A percentile compares a stretch with the other conserved stretches of the same genome.
Evolutionary conservation across 73 alveolate species (phyloP).

Genomic region (Paramecium tetraurelia): DNA sequence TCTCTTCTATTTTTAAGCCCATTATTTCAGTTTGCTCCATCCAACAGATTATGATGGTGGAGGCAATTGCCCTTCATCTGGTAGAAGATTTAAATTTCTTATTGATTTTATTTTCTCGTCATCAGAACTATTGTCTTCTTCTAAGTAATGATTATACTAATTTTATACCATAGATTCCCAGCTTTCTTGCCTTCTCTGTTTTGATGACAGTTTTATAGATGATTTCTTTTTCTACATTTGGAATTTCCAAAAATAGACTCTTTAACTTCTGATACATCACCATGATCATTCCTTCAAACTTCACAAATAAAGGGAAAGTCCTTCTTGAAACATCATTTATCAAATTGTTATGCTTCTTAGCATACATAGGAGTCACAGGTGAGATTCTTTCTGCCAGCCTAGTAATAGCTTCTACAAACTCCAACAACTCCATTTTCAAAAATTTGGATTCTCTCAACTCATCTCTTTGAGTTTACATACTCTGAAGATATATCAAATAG

Average conservation of each 20-base stretch:
- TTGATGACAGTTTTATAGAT: not conserved
- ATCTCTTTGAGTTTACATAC: conserved; percentile 75
- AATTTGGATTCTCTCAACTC: conserved; percentile 69
- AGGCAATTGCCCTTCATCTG: not conserved
- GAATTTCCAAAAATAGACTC: not conserved
- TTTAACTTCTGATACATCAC: not conserved
- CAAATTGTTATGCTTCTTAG: not conserved
- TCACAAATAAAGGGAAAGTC: conserved; percentile 21
- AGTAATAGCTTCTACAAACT: conserved; percentile 78
- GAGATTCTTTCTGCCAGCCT: conserved; percentile 72
- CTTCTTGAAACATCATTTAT: conserved; percentile 15
- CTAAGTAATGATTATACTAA: not conserved
- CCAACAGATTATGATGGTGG: not conserved
- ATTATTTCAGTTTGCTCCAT: not conserved
- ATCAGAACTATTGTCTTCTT: conserved; percentile 7
- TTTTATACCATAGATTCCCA: conserved; percentile 31
- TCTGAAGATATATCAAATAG: conserved; percentile 67
- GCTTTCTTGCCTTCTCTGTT: not conserved
- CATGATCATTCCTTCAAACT: conserved; percentile 33
- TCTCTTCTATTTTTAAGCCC: conserved; percentile 12
- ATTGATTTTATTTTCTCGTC: not conserved
- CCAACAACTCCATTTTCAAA: conserved; percentile 70
- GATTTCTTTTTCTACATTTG: not conserved
- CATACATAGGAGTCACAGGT: conserved; percentile 38
- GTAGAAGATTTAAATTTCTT: not conserved